Percentiles rank a stretch among this genome's conserved stretches.
Conservation (phyloP, 805 yeast species). For the Candida coleopterorum region DNA sequence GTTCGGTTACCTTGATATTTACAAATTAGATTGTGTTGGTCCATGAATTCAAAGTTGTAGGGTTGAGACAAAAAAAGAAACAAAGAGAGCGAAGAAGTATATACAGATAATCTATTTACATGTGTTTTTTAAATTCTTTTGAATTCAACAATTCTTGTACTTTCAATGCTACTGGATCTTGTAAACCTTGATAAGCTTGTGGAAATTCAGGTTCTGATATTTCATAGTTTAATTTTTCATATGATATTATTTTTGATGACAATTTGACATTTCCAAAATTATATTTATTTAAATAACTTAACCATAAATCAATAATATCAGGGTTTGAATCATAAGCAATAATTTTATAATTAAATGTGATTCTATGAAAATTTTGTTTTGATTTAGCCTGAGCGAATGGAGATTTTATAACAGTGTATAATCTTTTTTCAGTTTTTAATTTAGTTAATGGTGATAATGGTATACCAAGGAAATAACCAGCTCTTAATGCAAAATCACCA, state of each 20-base stretch:
- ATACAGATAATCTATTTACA: constrained; percentile 30
- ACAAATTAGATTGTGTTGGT: no score
- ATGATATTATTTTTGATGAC: constrained; percentile 55
- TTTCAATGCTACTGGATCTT: constrained; percentile 54
- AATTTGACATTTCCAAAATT: constrained; percentile 79
- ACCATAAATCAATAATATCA: constrained; percentile 77
- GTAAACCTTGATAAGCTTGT: constrained; percentile 25
- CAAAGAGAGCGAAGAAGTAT: no score
- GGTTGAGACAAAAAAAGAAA: no score
- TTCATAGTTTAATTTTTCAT: constrained; percentile 27
- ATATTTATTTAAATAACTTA: constrained; percentile 73
- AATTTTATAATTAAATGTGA: constrained; percentile 71
- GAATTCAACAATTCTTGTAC: constrained; percentile 68
- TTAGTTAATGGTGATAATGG: constrained; percentile 76
- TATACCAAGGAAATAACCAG: constrained; percentile 84
- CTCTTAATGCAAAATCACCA: constrained; percentile 82
- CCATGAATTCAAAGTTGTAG: no score
- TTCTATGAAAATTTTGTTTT: constrained; percentile 90
- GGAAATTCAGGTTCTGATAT: constrained; percentile 31
- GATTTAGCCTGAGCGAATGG: constrained; percentile 94
- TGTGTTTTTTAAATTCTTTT: constrained; percentile 61
- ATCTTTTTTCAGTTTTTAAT: constrained; percentile 65
- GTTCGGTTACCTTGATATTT: no score
- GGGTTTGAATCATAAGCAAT: constrained; percentile 81
- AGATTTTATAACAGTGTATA: constrained; percentile 90